Evolutionary conservation across 345 rosid species (phyloP).

Genomic region (Salix exigua): DNA sequence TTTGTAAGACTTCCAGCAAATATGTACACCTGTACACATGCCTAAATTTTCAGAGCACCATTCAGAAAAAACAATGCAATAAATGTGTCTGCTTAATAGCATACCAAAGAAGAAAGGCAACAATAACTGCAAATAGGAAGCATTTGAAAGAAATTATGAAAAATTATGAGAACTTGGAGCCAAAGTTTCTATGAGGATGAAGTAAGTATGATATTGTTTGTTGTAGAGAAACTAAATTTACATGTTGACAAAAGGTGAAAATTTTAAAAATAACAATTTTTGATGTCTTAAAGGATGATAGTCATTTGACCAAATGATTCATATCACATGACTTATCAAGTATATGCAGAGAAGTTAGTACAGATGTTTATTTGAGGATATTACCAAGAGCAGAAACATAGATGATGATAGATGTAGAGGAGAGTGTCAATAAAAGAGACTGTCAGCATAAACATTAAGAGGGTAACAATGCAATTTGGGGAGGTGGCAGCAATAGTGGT

Average conservation of each 20-base stretch:
- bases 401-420: not conserved
- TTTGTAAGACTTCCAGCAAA: not conserved
- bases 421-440: not conserved
- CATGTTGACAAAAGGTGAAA: not conserved
- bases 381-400: not conserved
- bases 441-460: not conserved
- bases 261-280: not conserved
- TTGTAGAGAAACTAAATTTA: not conserved
- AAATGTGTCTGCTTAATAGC: not conserved
- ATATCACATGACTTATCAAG: not conserved
- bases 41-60: not conserved
- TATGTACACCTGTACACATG: not conserved
- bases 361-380: not conserved
- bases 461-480: not conserved
- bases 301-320: not conserved
- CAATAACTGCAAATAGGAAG: not conserved
- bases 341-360: not conserved
- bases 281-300: not conserved
- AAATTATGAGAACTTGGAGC: not conserved
- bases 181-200: not conserved
- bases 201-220: not conserved
- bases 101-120: not conserved
- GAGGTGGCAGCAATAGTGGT: not conserved
- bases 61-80: not conserved
- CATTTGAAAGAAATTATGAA: not conserved